These are phyloP conservation scores for Diaporthe citri DNA, from an alignment of 2,329 filamentous ascomycete genomes.

Conservation along the genomic window DNA sequence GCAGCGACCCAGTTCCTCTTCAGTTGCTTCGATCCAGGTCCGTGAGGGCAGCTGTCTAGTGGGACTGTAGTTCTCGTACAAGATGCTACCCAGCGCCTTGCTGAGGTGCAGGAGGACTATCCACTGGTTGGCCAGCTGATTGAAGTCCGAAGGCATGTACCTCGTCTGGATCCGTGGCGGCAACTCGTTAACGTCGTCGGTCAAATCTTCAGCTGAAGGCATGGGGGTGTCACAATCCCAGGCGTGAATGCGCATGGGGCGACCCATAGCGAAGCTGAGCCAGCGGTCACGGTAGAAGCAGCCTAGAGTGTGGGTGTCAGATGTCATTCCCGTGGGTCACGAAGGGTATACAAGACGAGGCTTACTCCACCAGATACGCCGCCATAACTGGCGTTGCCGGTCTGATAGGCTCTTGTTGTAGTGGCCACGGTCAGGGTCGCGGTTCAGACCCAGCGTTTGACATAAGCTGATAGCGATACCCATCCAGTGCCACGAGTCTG, in stretches of 20 bases:
- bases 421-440: background rate
- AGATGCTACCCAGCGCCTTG: background rate
- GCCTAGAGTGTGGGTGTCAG: background rate
- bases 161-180: background rate
- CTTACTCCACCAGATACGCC: background rate
- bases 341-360: background rate
- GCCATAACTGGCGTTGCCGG: conserved; percentile 1
- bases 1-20: background rate
- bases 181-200: background rate
- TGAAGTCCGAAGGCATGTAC: background rate
- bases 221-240: background rate
- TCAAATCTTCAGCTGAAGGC: background rate
- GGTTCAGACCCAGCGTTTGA: background rate
- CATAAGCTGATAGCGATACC: conserved; percentile 1
- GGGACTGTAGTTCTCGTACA: background rate
- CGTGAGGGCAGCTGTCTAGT: background rate
- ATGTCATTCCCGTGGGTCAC: background rate
- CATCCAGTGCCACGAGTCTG: conserved; percentile 1
- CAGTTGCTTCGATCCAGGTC: background rate
- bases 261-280: background rate
- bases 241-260: background rate
- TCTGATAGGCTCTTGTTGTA: background rate
- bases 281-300: background rate
- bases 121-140: background rate
- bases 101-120: background rate